Evolutionary conservation across 106 monocot genomes (phyloP).

Genomic region (Acorus calamus): DNA sequence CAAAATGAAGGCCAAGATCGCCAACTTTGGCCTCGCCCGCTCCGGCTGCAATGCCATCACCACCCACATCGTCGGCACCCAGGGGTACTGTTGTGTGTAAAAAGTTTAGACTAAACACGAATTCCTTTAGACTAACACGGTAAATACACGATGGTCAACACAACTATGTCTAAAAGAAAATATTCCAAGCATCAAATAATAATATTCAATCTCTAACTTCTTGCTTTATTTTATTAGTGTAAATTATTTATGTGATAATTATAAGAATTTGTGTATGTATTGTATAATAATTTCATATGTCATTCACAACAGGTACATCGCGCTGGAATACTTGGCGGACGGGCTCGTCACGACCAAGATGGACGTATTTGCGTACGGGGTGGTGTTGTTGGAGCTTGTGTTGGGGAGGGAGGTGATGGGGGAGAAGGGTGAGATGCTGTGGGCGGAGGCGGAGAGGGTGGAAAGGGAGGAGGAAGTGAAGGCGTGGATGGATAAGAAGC

Average conservation of each 20-base stretch:
- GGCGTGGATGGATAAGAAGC: conserved; percentile 49
- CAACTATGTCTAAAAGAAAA: no score
- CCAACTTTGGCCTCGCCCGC: conserved; percentile 77
- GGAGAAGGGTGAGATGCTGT: conserved; percentile 38
- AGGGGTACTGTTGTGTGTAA: no score
- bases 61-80: conserved; percentile 62
- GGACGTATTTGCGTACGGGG: conserved; percentile 86
- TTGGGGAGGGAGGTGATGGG: conserved; percentile 45
- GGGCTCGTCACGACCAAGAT: conserved; percentile 69
- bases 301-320: conserved; percentile 42
- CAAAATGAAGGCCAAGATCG: conserved; percentile 61
- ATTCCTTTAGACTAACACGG: no score
- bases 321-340: conserved; percentile 68
- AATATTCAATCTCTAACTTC: no score
- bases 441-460: conserved; percentile 38
- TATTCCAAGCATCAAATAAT: no score
- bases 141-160: no score
- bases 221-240: no score
- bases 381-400: conserved; percentile 69
- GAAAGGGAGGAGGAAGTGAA: conserved; percentile 6
- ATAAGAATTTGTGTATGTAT: no score
- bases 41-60: conserved; percentile 74
- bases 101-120: no score
- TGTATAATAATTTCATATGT: no score
- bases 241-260: no score